Conservation (phyloP, 2,329 filamentous ascomycete genomes). For the Colletotrichum kahawae region DNA sequence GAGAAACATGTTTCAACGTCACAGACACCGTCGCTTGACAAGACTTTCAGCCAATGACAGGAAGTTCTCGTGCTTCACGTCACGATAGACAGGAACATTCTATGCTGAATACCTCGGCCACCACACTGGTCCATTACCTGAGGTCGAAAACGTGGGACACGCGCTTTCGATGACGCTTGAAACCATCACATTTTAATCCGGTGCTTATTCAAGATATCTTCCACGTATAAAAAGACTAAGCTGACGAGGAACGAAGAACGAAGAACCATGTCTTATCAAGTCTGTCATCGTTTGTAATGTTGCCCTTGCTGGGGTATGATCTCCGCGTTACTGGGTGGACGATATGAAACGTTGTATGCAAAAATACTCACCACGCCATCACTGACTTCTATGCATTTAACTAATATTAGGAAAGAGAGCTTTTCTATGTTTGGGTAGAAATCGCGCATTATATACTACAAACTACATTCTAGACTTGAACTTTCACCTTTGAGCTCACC, state of each 20-base stretch:
- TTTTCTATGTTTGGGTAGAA: too few species aligned
- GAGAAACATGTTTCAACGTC: background rate
- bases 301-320: background rate
- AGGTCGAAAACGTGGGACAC: background rate
- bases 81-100: fast-evolving
- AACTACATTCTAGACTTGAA: background rate
- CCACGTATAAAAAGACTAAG: background rate
- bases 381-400: too few species aligned
- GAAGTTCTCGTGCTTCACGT: fast-evolving
- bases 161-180: background rate
- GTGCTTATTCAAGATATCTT: background rate
- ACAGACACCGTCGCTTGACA: fast-evolving
- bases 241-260: fast-evolving
- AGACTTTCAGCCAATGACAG: fast-evolving
- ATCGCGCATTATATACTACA: background rate
- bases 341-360: background rate
- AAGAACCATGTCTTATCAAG: background rate
- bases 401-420: too few species aligned
- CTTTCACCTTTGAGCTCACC: background rate
- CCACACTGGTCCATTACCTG: background rate
- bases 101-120: background rate
- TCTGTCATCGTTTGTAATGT: fast-evolving
- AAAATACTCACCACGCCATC: too few species aligned
- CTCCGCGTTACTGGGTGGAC: background rate
- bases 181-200: background rate